Conservation (phyloP, 495 filamentous ascomycete species). For the Lepraria neglecta region DNA sequence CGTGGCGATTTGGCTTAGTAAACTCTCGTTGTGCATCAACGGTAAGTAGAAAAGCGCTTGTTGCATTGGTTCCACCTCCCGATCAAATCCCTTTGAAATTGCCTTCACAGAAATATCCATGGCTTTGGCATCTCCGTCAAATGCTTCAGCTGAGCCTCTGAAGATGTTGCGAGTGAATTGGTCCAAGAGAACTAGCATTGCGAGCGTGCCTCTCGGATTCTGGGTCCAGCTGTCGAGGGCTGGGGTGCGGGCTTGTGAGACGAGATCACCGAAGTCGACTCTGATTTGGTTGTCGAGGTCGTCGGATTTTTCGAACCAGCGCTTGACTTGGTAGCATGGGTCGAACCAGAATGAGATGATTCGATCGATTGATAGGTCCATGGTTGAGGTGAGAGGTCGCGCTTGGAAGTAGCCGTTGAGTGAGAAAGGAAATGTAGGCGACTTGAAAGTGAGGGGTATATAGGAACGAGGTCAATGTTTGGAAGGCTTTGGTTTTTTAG, state of each 20-base stretch:
- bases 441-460: background rate
- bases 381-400: background rate
- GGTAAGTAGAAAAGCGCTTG: conserved; percentile 36
- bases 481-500: background rate
- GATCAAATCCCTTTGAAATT: conserved; percentile 32
- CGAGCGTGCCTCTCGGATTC: conserved; percentile 27
- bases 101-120: conserved; percentile 28
- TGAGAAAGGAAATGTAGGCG: too few relatives aligned
- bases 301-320: background rate
- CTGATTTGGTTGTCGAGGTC: background rate
- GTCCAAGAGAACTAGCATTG: conserved; percentile 35
- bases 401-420: background rate
- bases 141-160: conserved; percentile 30
- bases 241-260: too few relatives aligned
- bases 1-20: conserved; percentile 32
- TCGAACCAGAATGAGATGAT: too few relatives aligned
- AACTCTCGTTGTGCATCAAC: conserved; percentile 34
- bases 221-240: conserved; percentile 14
- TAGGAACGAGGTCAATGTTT: too few relatives aligned
- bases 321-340: too few relatives aligned
- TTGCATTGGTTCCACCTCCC: conserved; percentile 26
- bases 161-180: conserved; percentile 37
- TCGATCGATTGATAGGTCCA: too few relatives aligned
- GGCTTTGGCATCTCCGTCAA: conserved; percentile 33
- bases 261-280: too few relatives aligned